phyloP scores from a whole-genome alignment of 129 eudicot genomes.

The Centaurea solstitialis region DNA sequence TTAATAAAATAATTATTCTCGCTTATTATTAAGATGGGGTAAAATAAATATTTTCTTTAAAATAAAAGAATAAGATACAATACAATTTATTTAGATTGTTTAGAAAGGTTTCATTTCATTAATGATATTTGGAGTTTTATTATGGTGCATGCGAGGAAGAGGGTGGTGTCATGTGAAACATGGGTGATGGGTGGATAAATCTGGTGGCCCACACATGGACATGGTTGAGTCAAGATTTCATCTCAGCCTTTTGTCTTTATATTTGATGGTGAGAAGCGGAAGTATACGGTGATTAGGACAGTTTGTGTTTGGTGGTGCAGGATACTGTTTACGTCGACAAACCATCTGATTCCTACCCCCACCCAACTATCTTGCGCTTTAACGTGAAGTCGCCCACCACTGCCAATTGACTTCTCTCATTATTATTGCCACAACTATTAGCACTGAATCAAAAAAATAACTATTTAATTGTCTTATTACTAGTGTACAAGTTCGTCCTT shows the following conservation, averaged over 20 bases:
- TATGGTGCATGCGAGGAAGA: not conserved
- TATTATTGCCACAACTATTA: not conserved
- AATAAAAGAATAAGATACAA: no score
- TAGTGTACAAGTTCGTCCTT: no score
- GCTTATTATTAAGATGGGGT: no score
- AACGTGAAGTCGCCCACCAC: constrained; percentile 11
- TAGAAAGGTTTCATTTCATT: not conserved
- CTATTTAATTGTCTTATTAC: no score
- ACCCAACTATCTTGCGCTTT: not conserved
- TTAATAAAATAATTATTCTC: no score
- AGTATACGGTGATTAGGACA: constrained; percentile 16
- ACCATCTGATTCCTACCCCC: constrained; percentile 34
- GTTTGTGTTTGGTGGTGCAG: constrained; percentile 22
- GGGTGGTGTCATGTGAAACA: not conserved
- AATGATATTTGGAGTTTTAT: not conserved
- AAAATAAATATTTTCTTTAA: no score
- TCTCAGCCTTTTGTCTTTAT: constrained; percentile 24
- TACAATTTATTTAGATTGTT: not conserved
- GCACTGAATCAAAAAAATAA: no score
- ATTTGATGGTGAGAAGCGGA: constrained; percentile 6
- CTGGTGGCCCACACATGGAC: constrained; percentile 20
- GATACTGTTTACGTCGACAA: constrained; percentile 24
- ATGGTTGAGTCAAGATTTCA: constrained; percentile 15
- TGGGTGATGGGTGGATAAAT: not conserved
- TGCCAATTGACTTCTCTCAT: not conserved